Evolutionary conservation across 1,284 basidiomycete species (phyloP).

Genomic region (Dichomitus squalens): DNA sequence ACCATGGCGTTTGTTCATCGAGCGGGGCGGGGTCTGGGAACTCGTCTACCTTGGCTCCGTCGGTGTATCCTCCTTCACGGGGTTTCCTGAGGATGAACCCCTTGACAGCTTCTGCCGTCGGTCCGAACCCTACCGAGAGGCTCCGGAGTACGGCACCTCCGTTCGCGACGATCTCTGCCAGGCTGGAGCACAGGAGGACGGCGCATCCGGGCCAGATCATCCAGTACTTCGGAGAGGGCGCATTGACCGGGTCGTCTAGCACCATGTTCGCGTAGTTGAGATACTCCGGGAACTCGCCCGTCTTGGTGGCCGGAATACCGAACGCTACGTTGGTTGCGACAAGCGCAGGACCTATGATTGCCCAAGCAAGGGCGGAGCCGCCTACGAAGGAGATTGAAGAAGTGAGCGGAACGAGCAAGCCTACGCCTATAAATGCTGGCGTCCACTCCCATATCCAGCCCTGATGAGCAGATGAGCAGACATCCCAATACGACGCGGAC

Average conservation of each 20-base stretch:
- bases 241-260: constrained; percentile 33
- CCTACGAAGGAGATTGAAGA: constrained; percentile 47
- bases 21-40: constrained; percentile 43
- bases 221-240: constrained; percentile 68
- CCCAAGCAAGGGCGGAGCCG: constrained; percentile 64
- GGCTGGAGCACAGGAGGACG: constrained; percentile 48
- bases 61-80: background rate
- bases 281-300: constrained; percentile 43
- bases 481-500: constrained; percentile 1
- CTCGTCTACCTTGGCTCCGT: constrained; percentile 39
- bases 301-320: constrained; percentile 36
- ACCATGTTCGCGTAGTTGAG: constrained; percentile 43
- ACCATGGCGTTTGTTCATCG: constrained; percentile 55
- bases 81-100: background rate
- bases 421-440: constrained; percentile 47
- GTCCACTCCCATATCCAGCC: constrained; percentile 30
- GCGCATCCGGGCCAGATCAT: constrained; percentile 66
- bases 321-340: constrained; percentile 56
- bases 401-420: constrained; percentile 24
- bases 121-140: constrained; percentile 18
- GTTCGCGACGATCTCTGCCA: constrained; percentile 26
- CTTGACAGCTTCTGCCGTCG: constrained; percentile 1
- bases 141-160: constrained; percentile 17
- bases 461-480: constrained; percentile 42
- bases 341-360: constrained; percentile 59